Percentiles rank a stretch among this genome's conserved stretches.
Conservation (phyloP, 805 yeast species). For the Ogataea methylovora region DNA sequence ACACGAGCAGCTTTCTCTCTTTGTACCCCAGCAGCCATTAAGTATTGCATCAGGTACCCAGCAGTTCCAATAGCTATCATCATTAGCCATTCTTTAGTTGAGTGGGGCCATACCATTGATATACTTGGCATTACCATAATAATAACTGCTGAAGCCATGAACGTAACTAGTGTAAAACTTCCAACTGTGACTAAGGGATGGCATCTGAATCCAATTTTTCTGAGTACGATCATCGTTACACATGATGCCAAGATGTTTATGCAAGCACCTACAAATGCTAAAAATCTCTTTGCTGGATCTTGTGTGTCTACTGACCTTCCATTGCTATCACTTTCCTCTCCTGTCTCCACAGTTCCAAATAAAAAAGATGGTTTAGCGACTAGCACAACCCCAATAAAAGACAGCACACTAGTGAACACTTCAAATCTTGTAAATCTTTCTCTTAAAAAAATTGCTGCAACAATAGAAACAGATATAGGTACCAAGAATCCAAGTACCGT, state of each 20-base stretch:
- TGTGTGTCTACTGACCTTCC: too few species aligned
- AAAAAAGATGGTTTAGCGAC: constrained; percentile 77
- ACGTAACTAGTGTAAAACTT: constrained; percentile 59
- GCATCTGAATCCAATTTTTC: constrained; percentile 70
- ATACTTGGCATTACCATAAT: constrained; percentile 51
- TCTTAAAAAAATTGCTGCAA: constrained; percentile 60
- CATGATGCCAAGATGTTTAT: constrained; percentile 66
- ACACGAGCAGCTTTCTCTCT: constrained; percentile 74
- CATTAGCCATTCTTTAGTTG: constrained; percentile 58
- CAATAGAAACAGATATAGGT: constrained; percentile 69
- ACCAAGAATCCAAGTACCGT: constrained; percentile 70
- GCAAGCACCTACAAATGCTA: constrained; percentile 54
- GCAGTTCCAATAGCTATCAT: constrained; percentile 57
- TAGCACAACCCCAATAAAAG: constrained; percentile 68
- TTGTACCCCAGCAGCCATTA: constrained; percentile 76
- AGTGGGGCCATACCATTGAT: constrained; percentile 48
- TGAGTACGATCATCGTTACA: constrained; percentile 57
- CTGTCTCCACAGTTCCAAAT: constrained; percentile 33
- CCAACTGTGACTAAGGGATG: constrained; percentile 78
- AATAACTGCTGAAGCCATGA: constrained; percentile 45
- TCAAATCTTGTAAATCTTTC: constrained; percentile 65
- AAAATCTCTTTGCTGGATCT: constrained; percentile 28
- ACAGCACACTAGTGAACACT: constrained; percentile 57
- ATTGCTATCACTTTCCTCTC: neutral
- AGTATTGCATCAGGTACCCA: constrained; percentile 79